phyloP scores from a whole-genome alignment of 2,329 filamentous ascomycete genomes.

The Stemphylium vesicarium region DNA sequence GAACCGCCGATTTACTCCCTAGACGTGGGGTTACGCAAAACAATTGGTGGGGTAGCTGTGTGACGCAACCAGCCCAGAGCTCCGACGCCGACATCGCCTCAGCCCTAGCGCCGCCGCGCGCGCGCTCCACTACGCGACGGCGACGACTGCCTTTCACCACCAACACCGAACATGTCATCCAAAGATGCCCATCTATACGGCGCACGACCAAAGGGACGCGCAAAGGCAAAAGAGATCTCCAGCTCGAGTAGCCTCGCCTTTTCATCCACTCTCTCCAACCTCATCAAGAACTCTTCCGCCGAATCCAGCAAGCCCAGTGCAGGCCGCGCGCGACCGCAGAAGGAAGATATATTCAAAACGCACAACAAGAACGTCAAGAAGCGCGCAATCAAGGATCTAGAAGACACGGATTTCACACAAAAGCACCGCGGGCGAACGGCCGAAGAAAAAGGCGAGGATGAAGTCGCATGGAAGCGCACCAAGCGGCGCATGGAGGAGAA shows the following conservation, averaged over 20 bases:
- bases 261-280: constrained; percentile 81
- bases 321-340: constrained; percentile 64
- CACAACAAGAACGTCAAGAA: constrained; percentile 69
- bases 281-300: constrained; percentile 65
- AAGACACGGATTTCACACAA: constrained; percentile 63
- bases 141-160: neutral
- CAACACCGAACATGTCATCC: constrained; percentile 32
- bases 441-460: constrained; percentile 61
- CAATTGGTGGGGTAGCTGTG: constrained; percentile 28
- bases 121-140: constrained; percentile 15
- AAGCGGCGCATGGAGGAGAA: constrained; percentile 89
- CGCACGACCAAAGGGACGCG: constrained; percentile 65
- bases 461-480: constrained; percentile 66
- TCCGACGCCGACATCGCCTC: constrained; percentile 36
- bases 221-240: constrained; percentile 67
- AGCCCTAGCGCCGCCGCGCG: constrained; percentile 7
- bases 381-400: constrained; percentile 66
- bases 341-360: constrained; percentile 71
- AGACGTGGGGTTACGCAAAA: constrained; percentile 23
- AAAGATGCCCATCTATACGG: constrained; percentile 78
- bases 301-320: constrained; percentile 51
- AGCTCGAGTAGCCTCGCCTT: constrained; percentile 80
- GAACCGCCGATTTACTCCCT: constrained; percentile 12
- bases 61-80: constrained; percentile 26
- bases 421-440: constrained; percentile 67